phyloP scores from a whole-genome alignment of 1,139 yeast genomes.

The Keqinozyma sinolaborantium region DNA sequence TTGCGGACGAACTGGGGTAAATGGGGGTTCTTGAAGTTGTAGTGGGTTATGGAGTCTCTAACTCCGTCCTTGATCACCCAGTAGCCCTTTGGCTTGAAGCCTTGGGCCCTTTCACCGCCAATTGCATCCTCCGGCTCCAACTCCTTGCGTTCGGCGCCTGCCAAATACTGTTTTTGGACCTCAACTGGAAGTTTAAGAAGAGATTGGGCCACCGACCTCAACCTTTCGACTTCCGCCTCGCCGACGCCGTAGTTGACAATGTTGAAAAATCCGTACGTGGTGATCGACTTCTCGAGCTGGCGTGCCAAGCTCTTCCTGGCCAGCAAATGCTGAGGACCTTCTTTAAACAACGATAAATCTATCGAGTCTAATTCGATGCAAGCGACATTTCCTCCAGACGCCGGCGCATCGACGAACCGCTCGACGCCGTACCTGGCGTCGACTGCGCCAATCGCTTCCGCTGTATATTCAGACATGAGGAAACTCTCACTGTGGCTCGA shows the following conservation, averaged over 20 bases:
- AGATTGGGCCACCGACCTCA: slow-evolving; percentile 35
- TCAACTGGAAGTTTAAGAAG: slow-evolving; percentile 40
- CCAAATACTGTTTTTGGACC: slow-evolving; percentile 33
- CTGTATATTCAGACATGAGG: no score
- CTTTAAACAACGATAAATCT: slow-evolving; percentile 30
- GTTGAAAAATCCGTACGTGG: slow-evolving; percentile 45
- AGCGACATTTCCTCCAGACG: not conserved
- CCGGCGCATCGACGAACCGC: slow-evolving; percentile 29
- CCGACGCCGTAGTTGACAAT: slow-evolving; percentile 35
- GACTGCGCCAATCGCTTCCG: no score
- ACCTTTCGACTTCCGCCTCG: slow-evolving; percentile 21
- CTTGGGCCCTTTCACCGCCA: slow-evolving; percentile 46
- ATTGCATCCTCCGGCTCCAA: slow-evolving; percentile 18
- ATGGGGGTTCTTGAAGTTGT: slow-evolving; percentile 33
- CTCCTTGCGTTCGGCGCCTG: slow-evolving; percentile 34
- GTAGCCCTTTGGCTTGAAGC: slow-evolving; percentile 44
- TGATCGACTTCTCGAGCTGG: slow-evolving; percentile 31
- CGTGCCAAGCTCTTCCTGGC: slow-evolving; percentile 27
- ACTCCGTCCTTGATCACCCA: slow-evolving; percentile 42
- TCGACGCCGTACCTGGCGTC: slow-evolving; percentile 26
- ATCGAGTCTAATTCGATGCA: slow-evolving; percentile 23
- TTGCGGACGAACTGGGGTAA: slow-evolving; percentile 21
- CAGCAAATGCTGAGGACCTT: slow-evolving; percentile 26
- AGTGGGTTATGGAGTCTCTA: slow-evolving; percentile 39
- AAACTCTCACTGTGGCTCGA: no score